Conservation (phyloP, 2,329 filamentous ascomycete species). For the Myriosclerotinia scirpicola region DNA sequence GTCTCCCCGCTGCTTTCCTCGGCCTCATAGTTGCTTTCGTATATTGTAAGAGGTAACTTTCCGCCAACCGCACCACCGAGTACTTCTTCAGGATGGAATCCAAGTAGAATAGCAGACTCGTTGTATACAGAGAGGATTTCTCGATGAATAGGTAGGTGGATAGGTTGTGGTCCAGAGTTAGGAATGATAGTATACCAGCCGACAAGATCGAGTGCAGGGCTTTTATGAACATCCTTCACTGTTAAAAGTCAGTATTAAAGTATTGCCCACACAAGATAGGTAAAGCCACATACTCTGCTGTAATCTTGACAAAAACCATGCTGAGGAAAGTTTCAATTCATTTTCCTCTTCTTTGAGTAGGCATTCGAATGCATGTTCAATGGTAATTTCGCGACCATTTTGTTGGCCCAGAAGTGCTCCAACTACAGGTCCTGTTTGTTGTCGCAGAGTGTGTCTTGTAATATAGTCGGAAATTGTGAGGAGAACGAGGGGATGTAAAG, state of each 20-base stretch:
- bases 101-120: constrained; percentile 80
- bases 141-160: constrained; percentile 71
- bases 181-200: constrained; percentile 88
- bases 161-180: constrained; percentile 64
- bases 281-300: constrained; percentile 70
- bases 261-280: not conserved
- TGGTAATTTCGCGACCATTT: constrained; percentile 83
- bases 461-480: constrained; percentile 97
- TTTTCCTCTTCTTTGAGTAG: constrained; percentile 52
- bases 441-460: constrained; percentile 80
- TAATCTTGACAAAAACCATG: constrained; percentile 75
- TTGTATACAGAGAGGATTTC: constrained; percentile 75
- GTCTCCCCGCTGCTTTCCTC: constrained; percentile 54
- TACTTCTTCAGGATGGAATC: constrained; percentile 72
- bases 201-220: constrained; percentile 78
- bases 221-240: constrained; percentile 90
- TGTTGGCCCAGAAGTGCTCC: constrained; percentile 91
- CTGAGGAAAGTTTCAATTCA: constrained; percentile 61
- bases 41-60: constrained; percentile 85
- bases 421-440: constrained; percentile 72
- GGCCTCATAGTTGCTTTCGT: constrained; percentile 80
- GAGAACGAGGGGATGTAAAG: constrained; percentile 90
- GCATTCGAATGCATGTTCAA: constrained; percentile 92
- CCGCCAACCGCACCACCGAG: constrained; percentile 61
- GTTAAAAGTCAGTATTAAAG: constrained; percentile 19